A percentile compares a stretch with the other conserved stretches of the same genome.
phyloP scores from a whole-genome alignment of 495 filamentous ascomycete species.

The Beverwykella pulmonaria region DNA sequence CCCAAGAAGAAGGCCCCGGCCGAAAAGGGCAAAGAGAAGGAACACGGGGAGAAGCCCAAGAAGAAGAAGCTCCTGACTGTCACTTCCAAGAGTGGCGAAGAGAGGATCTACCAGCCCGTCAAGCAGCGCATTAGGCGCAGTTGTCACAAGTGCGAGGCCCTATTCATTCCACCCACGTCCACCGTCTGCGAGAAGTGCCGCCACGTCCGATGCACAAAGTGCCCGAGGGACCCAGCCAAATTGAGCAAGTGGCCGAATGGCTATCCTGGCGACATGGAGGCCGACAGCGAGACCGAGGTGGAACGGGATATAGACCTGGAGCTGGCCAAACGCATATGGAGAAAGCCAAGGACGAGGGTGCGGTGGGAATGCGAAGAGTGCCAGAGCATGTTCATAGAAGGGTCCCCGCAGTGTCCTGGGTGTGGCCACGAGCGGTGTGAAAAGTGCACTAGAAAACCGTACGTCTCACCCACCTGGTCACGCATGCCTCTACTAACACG shows the following conservation, averaged over 20 bases:
- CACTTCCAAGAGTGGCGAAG: conserved; percentile 56
- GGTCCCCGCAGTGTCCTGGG: conserved; percentile 22
- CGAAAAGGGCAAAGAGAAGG: conserved; percentile 54
- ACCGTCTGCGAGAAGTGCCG: conserved; percentile 64
- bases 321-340: conserved; percentile 16
- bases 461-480: conserved; percentile 37
- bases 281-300: conserved; percentile 28
- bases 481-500: conserved; percentile 6
- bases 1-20: conserved; percentile 58
- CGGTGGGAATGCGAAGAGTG: conserved; percentile 37
- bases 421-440: conserved; percentile 39
- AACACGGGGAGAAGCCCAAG: conserved; percentile 51
- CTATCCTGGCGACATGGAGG: conserved; percentile 67
- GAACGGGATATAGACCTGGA: conserved; percentile 4
- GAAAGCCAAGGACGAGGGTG: conserved; percentile 33
- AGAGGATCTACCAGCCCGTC: conserved; percentile 66
- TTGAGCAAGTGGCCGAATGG: conserved; percentile 74
- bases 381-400: conserved; percentile 30
- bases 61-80: conserved; percentile 31
- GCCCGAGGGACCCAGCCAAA: conserved; percentile 76
- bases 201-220: conserved; percentile 78
- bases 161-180: conserved; percentile 56
- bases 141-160: conserved; percentile 73
- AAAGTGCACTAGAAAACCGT: conserved; percentile 57
- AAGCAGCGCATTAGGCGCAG: conserved; percentile 71